These are phyloP conservation scores for Viola pubescens DNA, from an alignment of 441 rosid species.

Conservation along the genomic window DNA sequence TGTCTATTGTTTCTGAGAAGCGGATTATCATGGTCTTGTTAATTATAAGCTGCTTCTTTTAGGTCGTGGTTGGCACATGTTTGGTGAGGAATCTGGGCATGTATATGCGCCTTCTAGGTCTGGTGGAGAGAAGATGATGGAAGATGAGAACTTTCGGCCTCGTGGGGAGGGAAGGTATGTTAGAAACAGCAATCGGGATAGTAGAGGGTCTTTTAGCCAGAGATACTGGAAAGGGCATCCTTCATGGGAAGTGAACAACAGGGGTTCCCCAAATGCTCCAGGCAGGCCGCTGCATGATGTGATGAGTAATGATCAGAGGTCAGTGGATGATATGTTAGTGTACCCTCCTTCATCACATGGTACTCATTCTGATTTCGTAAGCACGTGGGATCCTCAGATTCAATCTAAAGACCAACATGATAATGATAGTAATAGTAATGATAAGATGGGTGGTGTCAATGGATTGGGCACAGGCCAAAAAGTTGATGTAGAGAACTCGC, in stretches of 20 bases:
- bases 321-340: slow-evolving; percentile 48
- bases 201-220: slow-evolving; percentile 50
- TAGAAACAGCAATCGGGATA: slow-evolving; percentile 58
- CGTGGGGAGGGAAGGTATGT: slow-evolving; percentile 70
- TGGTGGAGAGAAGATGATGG: slow-evolving; percentile 46
- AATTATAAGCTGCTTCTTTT: slow-evolving; percentile 22
- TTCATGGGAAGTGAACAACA: slow-evolving; percentile 65
- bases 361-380: slow-evolving; percentile 41
- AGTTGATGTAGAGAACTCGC: slow-evolving; percentile 47
- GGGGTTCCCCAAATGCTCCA: slow-evolving; percentile 35
- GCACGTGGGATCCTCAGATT: slow-evolving; percentile 37
- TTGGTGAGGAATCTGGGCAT: slow-evolving; percentile 60
- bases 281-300: slow-evolving; percentile 38
- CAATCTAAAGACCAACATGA: slow-evolving; percentile 49
- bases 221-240: slow-evolving; percentile 64
- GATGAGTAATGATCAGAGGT: slow-evolving; percentile 40
- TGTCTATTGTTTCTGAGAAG: slow-evolving; percentile 2
- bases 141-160: slow-evolving; percentile 47
- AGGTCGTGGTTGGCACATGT: slow-evolving; percentile 83
- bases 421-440: slow-evolving; percentile 9
- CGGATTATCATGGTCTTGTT: slow-evolving; percentile 17
- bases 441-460: slow-evolving; percentile 29
- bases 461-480: slow-evolving; percentile 42
- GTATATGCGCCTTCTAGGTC: slow-evolving; percentile 50
- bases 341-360: slow-evolving; percentile 25